Conservation (phyloP, 2,329 filamentous ascomycete genomes). For the Phaeosphaeria sp. region DNA sequence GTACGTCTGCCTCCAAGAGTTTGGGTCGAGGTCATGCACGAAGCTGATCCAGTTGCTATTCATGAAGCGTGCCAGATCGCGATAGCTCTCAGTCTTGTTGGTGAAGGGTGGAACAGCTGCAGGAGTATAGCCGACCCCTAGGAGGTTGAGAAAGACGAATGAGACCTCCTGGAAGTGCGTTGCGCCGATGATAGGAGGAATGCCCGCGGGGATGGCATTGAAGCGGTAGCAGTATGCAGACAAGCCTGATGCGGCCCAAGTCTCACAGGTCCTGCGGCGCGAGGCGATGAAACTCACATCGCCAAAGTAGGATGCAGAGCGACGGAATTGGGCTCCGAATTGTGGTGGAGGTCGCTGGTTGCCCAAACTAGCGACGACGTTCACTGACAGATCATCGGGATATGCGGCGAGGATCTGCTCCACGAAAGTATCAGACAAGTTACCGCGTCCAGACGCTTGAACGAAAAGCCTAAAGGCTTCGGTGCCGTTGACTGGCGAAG, state of each 20-base stretch:
- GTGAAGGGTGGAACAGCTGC: conserved; percentile 41
- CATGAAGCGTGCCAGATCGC: conserved; percentile 52
- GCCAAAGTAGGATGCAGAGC: conserved; percentile 58
- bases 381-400: conserved; percentile 35
- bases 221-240: conserved; percentile 69
- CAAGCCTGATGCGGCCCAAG: conserved; percentile 56
- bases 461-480: conserved; percentile 58
- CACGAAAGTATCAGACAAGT: conserved; percentile 29
- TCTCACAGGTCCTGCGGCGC: conserved; percentile 60
- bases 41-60: conserved; percentile 54
- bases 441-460: conserved; percentile 27
- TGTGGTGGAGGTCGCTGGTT: conserved; percentile 21
- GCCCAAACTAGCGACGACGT: conserved; percentile 32
- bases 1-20: conserved; percentile 26
- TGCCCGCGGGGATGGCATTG: conserved; percentile 60
- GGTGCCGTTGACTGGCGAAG: conserved; percentile 61
- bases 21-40: conserved; percentile 48
- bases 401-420: conserved; percentile 36
- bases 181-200: conserved; percentile 52
- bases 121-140: conserved; percentile 51
- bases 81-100: conserved; percentile 46
- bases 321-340: conserved; percentile 57
- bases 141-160: conserved; percentile 56
- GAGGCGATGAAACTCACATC: conserved; percentile 64
- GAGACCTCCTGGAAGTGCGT: conserved; percentile 62